A percentile compares a stretch with the other conserved stretches of the same genome.
These are phyloP conservation scores for Fomitopsis serialis DNA, from an alignment of 768 basidiomycete species.

Conservation along the genomic window DNA sequence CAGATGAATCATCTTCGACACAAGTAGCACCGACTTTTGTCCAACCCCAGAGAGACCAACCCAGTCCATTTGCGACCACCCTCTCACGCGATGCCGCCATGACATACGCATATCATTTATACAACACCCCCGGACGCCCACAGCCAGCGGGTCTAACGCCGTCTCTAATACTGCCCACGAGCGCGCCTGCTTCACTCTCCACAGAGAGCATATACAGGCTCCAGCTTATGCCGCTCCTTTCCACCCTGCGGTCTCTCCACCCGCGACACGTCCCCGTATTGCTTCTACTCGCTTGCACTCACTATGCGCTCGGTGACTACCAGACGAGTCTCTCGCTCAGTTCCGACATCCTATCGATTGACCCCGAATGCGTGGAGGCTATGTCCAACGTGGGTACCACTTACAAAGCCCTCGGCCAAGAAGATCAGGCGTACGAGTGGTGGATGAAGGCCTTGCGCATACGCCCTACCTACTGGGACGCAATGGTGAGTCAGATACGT, in stretches of 20 bases:
- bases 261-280: conserved; percentile 28
- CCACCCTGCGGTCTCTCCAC: conserved; percentile 25
- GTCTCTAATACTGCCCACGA: conserved; percentile 3
- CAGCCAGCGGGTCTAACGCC: conserved; percentile 9
- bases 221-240: conserved; percentile 29
- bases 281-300: conserved; percentile 31
- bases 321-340: conserved; percentile 24
- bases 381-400: conserved; percentile 38
- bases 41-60: neutral
- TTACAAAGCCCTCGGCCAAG: conserved; percentile 26
- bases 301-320: conserved; percentile 28
- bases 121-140: conserved; percentile 13
- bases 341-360: conserved; percentile 27
- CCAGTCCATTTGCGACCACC: conserved; percentile 18
- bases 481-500: conserved; percentile 17
- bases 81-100: conserved; percentile 28
- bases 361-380: conserved; percentile 28
- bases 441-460: conserved; percentile 35
- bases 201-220: conserved; percentile 16
- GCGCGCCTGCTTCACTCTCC: conserved; percentile 9
- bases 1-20: too few species aligned
- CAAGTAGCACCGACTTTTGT: neutral
- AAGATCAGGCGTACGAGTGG: conserved; percentile 30
- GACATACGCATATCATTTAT: conserved; percentile 28
- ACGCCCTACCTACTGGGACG: conserved; percentile 29